Percentiles rank a stretch among this genome's conserved stretches.
These are phyloP conservation scores for Globisporangium megalacanthum DNA, from an alignment of 352 stramenopile species.

Conservation along the genomic window DNA sequence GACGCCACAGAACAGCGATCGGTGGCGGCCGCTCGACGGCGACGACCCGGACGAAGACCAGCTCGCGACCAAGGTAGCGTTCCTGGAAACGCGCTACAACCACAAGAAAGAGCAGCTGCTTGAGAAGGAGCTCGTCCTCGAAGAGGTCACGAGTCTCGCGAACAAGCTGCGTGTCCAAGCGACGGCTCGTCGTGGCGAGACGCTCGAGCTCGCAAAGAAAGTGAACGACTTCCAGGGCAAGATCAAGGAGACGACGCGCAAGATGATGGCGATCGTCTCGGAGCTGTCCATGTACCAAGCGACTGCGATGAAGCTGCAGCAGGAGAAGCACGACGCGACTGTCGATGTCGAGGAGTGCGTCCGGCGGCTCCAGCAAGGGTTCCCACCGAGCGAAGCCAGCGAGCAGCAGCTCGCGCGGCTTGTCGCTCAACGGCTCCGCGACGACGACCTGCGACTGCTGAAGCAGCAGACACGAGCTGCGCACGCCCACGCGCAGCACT, in stretches of 20 bases:
- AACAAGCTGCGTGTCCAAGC: constrained; percentile 85
- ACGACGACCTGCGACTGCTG: constrained; percentile 33
- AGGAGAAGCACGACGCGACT: constrained; percentile 82
- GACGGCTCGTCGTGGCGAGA: constrained; percentile 64
- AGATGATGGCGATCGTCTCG: constrained; percentile 94
- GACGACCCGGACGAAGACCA: constrained; percentile 89
- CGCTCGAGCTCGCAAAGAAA: constrained; percentile 78
- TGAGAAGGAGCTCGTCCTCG: constrained; percentile 93
- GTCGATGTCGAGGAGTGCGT: constrained; percentile 65
- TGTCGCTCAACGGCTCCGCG: constrained; percentile 46
- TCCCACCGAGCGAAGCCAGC: constrained; percentile 72
- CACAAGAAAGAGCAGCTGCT: constrained; percentile 91
- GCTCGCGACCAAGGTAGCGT: constrained; percentile 75
- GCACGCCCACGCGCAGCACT: constrained; percentile 46
- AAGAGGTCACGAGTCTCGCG: constrained; percentile 88
- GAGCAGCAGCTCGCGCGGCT: constrained; percentile 69
- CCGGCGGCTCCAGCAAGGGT: constrained; percentile 49
- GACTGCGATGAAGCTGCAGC: constrained; percentile 91
- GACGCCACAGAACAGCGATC: constrained; percentile 82
- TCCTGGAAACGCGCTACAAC: constrained; percentile 85
- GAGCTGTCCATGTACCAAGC: constrained; percentile 95
- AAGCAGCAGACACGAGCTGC: constrained; percentile 40
- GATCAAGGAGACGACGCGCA: constrained; percentile 89
- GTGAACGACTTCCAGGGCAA: constrained; percentile 89
- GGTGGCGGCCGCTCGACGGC: constrained; percentile 85